Evolutionary conservation across 225 moss, liverwort and hornwort species (phyloP).

Genomic region (Sphagnum contortum): DNA sequence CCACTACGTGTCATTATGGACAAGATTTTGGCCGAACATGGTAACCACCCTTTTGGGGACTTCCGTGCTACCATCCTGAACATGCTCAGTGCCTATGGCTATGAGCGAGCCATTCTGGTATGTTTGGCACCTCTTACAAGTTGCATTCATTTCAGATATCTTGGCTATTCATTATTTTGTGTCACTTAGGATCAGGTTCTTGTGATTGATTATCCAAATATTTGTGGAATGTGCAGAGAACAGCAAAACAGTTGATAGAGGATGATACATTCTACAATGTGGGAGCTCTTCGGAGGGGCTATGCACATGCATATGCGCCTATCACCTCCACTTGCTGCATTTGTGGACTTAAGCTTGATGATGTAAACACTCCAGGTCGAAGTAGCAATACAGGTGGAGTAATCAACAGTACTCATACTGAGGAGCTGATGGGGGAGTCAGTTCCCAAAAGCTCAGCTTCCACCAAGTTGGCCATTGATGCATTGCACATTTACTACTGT

Average conservation of each 20-base stretch:
- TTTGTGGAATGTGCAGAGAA: slow-evolving; percentile 51
- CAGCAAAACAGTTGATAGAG: slow-evolving; percentile 86
- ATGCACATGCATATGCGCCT: slow-evolving; percentile 69
- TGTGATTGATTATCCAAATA: no score
- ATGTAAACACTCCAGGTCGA: slow-evolving; percentile 21
- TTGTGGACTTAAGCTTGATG: slow-evolving; percentile 61
- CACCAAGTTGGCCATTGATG: neutral
- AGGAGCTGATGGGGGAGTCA: no score
- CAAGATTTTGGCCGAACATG: slow-evolving; percentile 85
- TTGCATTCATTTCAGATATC: neutral
- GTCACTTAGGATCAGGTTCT: neutral
- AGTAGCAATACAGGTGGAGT: slow-evolving; percentile 5
- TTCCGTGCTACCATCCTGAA: slow-evolving; percentile 87
- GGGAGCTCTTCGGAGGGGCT: slow-evolving; percentile 58
- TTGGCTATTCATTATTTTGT: neutral
- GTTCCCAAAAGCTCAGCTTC: no score
- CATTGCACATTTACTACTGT: slow-evolving; percentile 64
- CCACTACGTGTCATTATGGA: slow-evolving; percentile 90
- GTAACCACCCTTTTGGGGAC: slow-evolving; percentile 84
- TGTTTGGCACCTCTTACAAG: neutral
- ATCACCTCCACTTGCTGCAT: slow-evolving; percentile 55
- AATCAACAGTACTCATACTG: neutral
- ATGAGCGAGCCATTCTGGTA: slow-evolving; percentile 93
- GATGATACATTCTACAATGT: slow-evolving; percentile 88
- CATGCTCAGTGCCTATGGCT: slow-evolving; percentile 95